Base-by-base conservation (phyloP, 805 yeast genomes). In the Tetrapisispora arboricola region DNA sequence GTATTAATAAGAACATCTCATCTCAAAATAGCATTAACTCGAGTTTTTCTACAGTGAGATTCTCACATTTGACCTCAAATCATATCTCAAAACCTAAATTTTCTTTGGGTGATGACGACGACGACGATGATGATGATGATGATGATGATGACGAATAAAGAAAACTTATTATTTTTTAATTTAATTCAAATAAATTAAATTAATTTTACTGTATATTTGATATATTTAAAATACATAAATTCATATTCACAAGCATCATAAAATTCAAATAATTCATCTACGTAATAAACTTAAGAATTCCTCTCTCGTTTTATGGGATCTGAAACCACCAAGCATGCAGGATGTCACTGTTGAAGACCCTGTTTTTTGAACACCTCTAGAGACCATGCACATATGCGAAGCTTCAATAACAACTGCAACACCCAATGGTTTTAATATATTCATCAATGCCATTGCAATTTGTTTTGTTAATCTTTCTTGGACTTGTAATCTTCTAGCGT, bases 341-440 rank as follows among this genome's bases (percentile, higher is more conserved):
- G 95, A 84, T 16, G 98, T 92, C 26, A 87, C 79, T 2, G 98
- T 92, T 16, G 84, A 74, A 16, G 95, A 83, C 1, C 97, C 96
- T 0, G 95, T 78, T 64, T 92, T 92, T 63, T 92, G 96, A 21
- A 92, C 85, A 42, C 98, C 98, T 58, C 98, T 76, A 61, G 94
- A 85, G 21, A 90, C 97, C 98, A 92, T 92, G 63, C 98, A 92
- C 98, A 92, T 92, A 60, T 92, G 98, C 2, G 90, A 76, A 16
- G 96, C 96, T 64, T 92, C 98, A 55, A 92, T 87, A 21, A 92
- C 97, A 31, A 92, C 98, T 1, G 97, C 98, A 8, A 92, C 98
- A 46, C 98, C 98, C 55, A 88, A 75, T 15, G 98, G 98, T 55
- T 83, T 80, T 54, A 92, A 70, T 44, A 88, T 84, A 57, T 87